Evolutionary conservation across 257 asterid genomes (phyloP).

Genomic region (Oldenlandia corymbosa): DNA sequence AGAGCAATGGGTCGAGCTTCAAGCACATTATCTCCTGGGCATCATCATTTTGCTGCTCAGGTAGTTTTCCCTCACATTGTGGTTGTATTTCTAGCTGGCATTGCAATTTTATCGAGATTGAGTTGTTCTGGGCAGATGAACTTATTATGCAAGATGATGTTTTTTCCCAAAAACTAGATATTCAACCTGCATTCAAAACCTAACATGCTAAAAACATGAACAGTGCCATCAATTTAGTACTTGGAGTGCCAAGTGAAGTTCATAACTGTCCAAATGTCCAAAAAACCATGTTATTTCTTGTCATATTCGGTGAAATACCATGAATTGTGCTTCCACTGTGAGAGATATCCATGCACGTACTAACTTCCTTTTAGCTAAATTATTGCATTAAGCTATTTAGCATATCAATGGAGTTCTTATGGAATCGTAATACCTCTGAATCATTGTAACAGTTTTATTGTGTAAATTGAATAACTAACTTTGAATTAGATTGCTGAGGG

Average conservation of each 20-base stretch:
- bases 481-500: neutral
- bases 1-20: constrained; percentile 67
- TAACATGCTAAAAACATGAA: neutral
- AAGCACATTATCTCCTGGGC: constrained; percentile 62
- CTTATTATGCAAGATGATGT: too few species aligned
- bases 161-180: neutral
- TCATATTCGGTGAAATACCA: neutral
- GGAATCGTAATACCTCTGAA: neutral
- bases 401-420: neutral
- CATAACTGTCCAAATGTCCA: neutral
- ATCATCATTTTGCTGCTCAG: constrained; percentile 51
- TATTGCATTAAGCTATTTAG: neutral
- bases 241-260: neutral
- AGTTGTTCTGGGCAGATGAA: too few species aligned
- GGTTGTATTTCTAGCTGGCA: neutral
- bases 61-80: constrained; percentile 16
- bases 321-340: neutral
- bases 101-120: neutral
- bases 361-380: neutral
- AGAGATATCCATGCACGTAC: neutral
- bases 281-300: neutral
- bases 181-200: neutral
- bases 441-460: neutral
- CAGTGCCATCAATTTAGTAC: neutral
- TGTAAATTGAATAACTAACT: too few species aligned